Percentiles rank a stretch among this genome's conserved stretches.
These are phyloP conservation scores for Talaromyces pinophilus DNA, from an alignment of 2,329 filamentous ascomycete genomes.

Conservation along the genomic window DNA sequence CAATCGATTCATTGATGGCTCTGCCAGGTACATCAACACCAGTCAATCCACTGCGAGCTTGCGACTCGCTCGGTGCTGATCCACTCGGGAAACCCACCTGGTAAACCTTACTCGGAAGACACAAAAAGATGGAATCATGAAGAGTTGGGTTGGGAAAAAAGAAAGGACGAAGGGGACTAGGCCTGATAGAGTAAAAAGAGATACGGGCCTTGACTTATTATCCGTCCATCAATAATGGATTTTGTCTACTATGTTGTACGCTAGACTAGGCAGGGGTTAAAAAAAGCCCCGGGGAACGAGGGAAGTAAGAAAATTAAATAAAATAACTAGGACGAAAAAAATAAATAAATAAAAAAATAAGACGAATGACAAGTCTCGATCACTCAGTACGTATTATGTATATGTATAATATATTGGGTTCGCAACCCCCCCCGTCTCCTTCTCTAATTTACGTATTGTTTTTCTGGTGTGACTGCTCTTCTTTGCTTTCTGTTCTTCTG, in stretches of 20 bases:
- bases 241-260: background rate
- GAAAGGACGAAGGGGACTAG: conserved; percentile 5
- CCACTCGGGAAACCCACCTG: conserved; percentile 4
- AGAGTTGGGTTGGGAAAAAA: conserved; percentile 4
- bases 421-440: conserved; percentile 1
- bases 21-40: background rate
- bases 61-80: background rate
- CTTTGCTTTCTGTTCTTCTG: conserved; percentile 12
- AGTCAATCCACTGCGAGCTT: background rate
- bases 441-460: conserved; percentile 11
- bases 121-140: conserved; percentile 7
- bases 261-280: conserved; percentile 14
- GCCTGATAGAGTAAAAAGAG: conserved; percentile 9
- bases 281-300: conserved; percentile 16
- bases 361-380: conserved; percentile 12
- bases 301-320: conserved; percentile 12
- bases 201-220: background rate
- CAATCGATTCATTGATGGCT: conserved; percentile 1
- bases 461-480: conserved; percentile 19
- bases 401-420: conserved; percentile 8
- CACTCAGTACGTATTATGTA: background rate
- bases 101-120: conserved; percentile 8
- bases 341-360: conserved; percentile 8
- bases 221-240: conserved; percentile 13
- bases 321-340: conserved; percentile 1